These are phyloP conservation scores for Sporothrix pseudoabietina DNA, from an alignment of 2,329 filamentous ascomycete species.

Conservation along the genomic window DNA sequence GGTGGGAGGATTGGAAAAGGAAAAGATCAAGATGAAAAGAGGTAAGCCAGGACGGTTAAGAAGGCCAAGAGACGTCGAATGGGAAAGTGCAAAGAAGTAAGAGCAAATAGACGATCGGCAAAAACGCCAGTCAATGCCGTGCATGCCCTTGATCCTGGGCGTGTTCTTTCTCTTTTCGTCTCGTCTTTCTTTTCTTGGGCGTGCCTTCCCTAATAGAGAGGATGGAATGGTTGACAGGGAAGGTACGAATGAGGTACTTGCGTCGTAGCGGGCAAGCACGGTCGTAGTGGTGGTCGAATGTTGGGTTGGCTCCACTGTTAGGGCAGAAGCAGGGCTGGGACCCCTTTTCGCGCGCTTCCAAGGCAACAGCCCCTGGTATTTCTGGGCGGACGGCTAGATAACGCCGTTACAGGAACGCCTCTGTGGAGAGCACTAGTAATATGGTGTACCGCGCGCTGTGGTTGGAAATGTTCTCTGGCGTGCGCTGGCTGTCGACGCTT, in stretches of 20 bases:
- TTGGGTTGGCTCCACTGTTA: conserved; percentile 8
- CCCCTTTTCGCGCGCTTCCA: conserved; percentile 13
- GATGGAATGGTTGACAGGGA: conserved; percentile 1
- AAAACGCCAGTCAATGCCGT: background rate
- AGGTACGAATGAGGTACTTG: background rate
- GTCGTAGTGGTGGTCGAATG: background rate
- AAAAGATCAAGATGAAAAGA: background rate
- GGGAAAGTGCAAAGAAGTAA: background rate
- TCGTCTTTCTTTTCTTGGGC: background rate
- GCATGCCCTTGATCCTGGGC: background rate
- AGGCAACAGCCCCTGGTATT: background rate
- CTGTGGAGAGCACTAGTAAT: background rate
- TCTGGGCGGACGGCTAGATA: background rate
- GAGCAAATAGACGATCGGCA: conserved; percentile 1
- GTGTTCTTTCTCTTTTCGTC: conserved; percentile 3
- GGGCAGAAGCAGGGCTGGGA: background rate
- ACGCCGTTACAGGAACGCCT: background rate
- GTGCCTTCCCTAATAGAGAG: background rate
- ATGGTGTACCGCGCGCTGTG: background rate
- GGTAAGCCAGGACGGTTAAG: background rate
- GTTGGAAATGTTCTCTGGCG: conserved; percentile 1
- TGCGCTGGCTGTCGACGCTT: background rate
- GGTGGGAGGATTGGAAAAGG: background rate
- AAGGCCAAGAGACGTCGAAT: background rate
- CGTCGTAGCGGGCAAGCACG: background rate